Evolutionary conservation across 352 stramenopile genomes (phyloP).

Genomic region (Phytophthora sojae): DNA sequence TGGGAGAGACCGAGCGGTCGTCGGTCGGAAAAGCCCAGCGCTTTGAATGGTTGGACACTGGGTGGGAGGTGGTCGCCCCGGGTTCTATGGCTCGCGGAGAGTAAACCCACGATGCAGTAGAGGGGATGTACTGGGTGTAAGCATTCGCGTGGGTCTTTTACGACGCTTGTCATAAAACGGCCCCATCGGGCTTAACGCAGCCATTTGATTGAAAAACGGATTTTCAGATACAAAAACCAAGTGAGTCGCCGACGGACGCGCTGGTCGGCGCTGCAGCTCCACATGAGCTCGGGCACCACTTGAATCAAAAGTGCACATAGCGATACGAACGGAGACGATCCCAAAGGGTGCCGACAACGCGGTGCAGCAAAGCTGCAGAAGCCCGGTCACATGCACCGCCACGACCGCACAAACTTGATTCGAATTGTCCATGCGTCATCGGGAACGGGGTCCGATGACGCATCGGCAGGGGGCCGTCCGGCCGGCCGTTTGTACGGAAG

Average conservation of each 20-base stretch:
- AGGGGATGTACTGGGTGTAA: background rate
- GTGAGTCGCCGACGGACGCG: conserved; percentile 7
- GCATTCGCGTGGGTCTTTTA: background rate
- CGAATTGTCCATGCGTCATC: conserved; percentile 11
- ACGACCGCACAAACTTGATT: conserved; percentile 31
- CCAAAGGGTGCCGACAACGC: background rate
- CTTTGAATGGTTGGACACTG: background rate
- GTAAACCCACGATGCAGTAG: conserved; percentile 3
- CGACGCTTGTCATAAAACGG: conserved; percentile 12
- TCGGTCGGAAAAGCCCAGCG: conserved; percentile 9
- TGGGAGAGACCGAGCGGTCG: conserved; percentile 21
- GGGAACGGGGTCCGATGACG: background rate
- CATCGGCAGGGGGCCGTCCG: too few relatives aligned
- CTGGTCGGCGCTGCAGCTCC: conserved; percentile 2
- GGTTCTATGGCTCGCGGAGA: background rate
- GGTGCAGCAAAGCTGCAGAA: conserved; percentile 1
- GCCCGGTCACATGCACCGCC: conserved; percentile 8
- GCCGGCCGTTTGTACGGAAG: background rate
- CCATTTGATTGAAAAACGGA: conserved; percentile 43
- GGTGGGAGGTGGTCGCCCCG: background rate
- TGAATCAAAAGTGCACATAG: conserved; percentile 40
- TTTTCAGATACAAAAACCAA: conserved; percentile 37
- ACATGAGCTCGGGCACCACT: conserved; percentile 10
- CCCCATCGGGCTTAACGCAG: conserved; percentile 1
- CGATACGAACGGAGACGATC: conserved; percentile 23